A percentile compares a stretch with the other conserved stretches of the same genome.
These are phyloP conservation scores for Salix exigua DNA, from an alignment of 345 rosid species.

Conservation along the genomic window DNA sequence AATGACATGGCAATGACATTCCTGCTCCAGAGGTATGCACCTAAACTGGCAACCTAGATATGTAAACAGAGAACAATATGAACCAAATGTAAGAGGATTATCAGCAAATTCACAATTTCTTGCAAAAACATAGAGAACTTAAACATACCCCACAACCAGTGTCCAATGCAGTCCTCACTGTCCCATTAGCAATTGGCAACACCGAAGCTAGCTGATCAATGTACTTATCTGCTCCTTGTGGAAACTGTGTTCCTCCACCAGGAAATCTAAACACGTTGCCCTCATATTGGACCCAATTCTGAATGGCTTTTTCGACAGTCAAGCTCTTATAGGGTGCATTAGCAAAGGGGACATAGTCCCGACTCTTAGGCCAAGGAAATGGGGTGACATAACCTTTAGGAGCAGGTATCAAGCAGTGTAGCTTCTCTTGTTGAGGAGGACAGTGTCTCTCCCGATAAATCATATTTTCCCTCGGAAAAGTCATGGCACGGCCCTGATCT, in stretches of 20 bases:
- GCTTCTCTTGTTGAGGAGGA: conserved; percentile 62
- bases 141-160: conserved; percentile 96
- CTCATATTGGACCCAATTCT: conserved; percentile 97
- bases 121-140: neutral
- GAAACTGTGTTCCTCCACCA: conserved; percentile 98
- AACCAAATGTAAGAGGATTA: neutral
- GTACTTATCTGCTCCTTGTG: conserved; percentile 97
- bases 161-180: conserved; percentile 92
- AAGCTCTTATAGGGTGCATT: conserved; percentile 97
- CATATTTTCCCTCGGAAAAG: conserved; percentile 92
- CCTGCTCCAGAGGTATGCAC: conserved; percentile 97
- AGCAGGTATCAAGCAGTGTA: conserved; percentile 81
- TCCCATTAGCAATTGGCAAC: conserved; percentile 81
- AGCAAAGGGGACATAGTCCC: conserved; percentile 94
- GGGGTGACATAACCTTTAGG: conserved; percentile 96
- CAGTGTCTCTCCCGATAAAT: conserved; percentile 92
- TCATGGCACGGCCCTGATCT: conserved; percentile 95
- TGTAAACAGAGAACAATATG: neutral
- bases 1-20: conserved; percentile 95
- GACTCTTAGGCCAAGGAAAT: conserved; percentile 97
- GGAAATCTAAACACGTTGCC: conserved; percentile 96
- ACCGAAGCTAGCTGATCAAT: conserved; percentile 92
- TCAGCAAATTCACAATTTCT: neutral
- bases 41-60: conserved; percentile 92
- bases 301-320: conserved; percentile 98